Conservation (phyloP, 305 asterid genomes). For the Fraxinus sp. region DNA sequence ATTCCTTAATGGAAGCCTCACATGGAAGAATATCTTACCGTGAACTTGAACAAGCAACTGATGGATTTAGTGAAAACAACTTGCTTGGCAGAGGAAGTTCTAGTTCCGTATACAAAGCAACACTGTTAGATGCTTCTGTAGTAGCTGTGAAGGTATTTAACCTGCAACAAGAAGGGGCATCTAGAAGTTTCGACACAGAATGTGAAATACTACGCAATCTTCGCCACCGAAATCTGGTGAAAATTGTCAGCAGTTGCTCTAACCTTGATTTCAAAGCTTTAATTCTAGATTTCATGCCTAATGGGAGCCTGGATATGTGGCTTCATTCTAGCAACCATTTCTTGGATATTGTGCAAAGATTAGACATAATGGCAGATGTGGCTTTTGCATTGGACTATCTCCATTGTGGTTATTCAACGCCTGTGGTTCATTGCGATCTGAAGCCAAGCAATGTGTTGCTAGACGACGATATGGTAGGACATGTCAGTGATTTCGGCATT, state of each 20-base stretch:
- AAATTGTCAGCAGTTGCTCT: slow-evolving; percentile 38
- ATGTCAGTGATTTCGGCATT: slow-evolving; percentile 46
- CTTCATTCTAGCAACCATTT: slow-evolving; percentile 22
- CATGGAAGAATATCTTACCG: slow-evolving; percentile 33
- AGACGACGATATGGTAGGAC: slow-evolving; percentile 34
- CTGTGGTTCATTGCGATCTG: slow-evolving; percentile 40
- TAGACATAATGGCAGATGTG: slow-evolving; percentile 43
- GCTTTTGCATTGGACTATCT: slow-evolving; percentile 38
- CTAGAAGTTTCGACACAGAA: slow-evolving; percentile 33
- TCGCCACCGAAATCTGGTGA: slow-evolving; percentile 39
- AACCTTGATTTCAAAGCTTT: slow-evolving; percentile 41
- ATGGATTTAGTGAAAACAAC: slow-evolving; percentile 26
- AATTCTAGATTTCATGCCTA: slow-evolving; percentile 45
- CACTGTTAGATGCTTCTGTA: slow-evolving; percentile 23
- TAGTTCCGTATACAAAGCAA: slow-evolving; percentile 34
- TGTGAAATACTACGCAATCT: slow-evolving; percentile 37
- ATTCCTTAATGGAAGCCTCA: background rate
- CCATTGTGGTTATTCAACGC: slow-evolving; percentile 29
- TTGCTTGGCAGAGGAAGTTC: slow-evolving; percentile 36
- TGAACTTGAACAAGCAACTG: slow-evolving; percentile 33
- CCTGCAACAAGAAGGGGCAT: slow-evolving; percentile 32
- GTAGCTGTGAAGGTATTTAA: slow-evolving; percentile 38
- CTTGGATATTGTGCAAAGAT: slow-evolving; percentile 32
- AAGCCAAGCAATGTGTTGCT: slow-evolving; percentile 45
- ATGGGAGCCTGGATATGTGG: slow-evolving; percentile 43